Conservation (phyloP, 371 early-diverging fungal genomes). For the Thermomucor indicae-seudaticae region DNA sequence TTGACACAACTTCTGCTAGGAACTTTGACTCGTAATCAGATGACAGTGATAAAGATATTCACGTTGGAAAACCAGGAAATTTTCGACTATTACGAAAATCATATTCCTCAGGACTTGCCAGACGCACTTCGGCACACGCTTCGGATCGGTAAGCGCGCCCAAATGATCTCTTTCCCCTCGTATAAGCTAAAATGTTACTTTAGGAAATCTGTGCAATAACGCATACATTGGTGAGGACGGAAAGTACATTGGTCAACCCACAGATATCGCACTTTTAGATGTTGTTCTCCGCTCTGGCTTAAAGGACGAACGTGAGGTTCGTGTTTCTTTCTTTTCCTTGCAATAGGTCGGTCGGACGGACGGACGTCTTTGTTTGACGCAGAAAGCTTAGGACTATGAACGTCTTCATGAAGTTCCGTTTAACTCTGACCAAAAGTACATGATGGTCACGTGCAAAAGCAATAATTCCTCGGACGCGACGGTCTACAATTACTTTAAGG, state of each 20-base stretch:
- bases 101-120: conserved; percentile 26
- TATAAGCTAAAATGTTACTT: no score
- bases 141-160: conserved; percentile 50
- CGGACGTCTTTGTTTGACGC: no score
- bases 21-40: conserved; percentile 82
- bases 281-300: conserved; percentile 45
- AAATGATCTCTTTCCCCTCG: neutral
- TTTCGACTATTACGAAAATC: conserved; percentile 58
- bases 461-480: conserved; percentile 24
- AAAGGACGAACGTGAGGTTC: conserved; percentile 62
- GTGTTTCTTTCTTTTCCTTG: no score
- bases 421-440: conserved; percentile 87
- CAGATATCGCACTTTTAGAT: conserved; percentile 82
- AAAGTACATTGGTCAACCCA: conserved; percentile 75
- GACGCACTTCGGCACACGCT: conserved; percentile 48
- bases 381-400: conserved; percentile 42
- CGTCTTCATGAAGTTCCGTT: conserved; percentile 83
- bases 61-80: conserved; percentile 59
- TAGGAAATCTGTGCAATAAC: conserved; percentile 74
- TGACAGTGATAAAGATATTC: conserved; percentile 76
- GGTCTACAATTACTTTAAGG: conserved; percentile 59
- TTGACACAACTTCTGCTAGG: conserved; percentile 31
- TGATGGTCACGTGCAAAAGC: conserved; percentile 65
- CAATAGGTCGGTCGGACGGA: no score
- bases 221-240: conserved; percentile 63